Conservation (phyloP, 2,329 filamentous ascomycete genomes). For the Cadophora luteo-olivacea region DNA sequence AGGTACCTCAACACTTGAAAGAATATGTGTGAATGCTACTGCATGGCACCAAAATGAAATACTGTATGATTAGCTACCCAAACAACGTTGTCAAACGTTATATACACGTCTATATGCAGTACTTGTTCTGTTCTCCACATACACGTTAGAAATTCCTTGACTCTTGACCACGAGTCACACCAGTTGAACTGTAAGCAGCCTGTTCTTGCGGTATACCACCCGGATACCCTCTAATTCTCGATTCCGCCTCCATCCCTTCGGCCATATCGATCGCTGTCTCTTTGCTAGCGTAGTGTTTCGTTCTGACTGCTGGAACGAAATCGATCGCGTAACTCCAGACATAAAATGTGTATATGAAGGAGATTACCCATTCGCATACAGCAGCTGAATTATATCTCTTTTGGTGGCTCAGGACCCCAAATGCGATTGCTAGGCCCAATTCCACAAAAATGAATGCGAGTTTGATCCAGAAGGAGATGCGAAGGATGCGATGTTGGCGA, state of each 20-base stretch:
- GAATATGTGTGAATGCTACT: too few species aligned
- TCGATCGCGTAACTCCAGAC: constrained; percentile 86
- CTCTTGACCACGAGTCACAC: constrained; percentile 1
- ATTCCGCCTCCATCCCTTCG: constrained; percentile 18
- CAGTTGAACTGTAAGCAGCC: constrained; percentile 15
- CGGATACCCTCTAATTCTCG: constrained; percentile 18
- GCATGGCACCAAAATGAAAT: too few species aligned
- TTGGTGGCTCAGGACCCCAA: constrained; percentile 62
- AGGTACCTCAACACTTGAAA: too few species aligned
- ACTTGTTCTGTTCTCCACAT: not conserved
- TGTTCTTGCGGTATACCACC: constrained; percentile 19
- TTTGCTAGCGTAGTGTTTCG: constrained; percentile 22
- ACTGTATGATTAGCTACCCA: too few species aligned
- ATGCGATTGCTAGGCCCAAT: constrained; percentile 73
- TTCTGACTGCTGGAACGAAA: constrained; percentile 71
- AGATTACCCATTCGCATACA: constrained; percentile 77
- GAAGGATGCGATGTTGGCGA: constrained; percentile 74
- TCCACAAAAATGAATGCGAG: constrained; percentile 82
- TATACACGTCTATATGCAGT: not conserved
- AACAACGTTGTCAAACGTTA: not conserved
- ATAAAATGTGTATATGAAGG: constrained; percentile 87
- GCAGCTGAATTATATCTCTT: constrained; percentile 70
- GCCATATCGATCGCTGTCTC: constrained; percentile 23
- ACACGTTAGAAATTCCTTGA: constrained; percentile 11
- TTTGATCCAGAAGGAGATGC: constrained; percentile 84